phyloP scores from a whole-genome alignment of 306 rosid species.

The Glycine latifolia region DNA sequence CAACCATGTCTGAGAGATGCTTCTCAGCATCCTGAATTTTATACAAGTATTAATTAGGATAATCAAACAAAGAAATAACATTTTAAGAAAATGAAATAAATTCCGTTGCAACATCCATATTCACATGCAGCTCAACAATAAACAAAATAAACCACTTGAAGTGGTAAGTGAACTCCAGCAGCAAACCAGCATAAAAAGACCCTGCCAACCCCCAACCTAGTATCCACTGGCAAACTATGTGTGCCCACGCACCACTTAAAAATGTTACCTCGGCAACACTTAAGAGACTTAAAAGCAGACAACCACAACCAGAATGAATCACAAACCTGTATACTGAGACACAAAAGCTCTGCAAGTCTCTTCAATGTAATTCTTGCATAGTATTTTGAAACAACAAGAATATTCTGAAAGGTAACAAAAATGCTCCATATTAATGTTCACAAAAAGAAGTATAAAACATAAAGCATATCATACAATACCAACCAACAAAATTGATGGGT shows the following conservation, averaged over 20 bases:
- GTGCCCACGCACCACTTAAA: neutral
- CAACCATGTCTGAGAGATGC: constrained; percentile 98
- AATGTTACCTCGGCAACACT: neutral
- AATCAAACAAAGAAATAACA: neutral
- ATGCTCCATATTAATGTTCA: constrained; percentile 24
- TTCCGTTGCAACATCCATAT: constrained; percentile 5
- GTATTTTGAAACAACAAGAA: constrained; percentile 87
- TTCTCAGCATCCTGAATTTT: constrained; percentile 87
- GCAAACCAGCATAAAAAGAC: constrained; percentile 10
- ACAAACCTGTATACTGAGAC: constrained; percentile 82
- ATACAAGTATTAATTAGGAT: constrained; percentile 10
- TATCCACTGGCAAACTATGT: neutral
- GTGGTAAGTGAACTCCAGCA: constrained; percentile 21
- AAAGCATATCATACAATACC: constrained; percentile 27
- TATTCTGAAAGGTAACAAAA: constrained; percentile 66
- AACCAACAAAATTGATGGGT: constrained; percentile 22
- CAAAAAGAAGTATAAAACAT: constrained; percentile 15
- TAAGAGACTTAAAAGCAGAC: constrained; percentile 15
- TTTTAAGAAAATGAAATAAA: constrained; percentile 19
- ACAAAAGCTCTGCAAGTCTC: constrained; percentile 81
- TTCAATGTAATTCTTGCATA: constrained; percentile 69
- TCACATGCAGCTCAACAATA: constrained; percentile 27
- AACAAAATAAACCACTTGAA: constrained; percentile 9
- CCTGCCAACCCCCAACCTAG: neutral
- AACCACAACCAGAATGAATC: constrained; percentile 3